phyloP scores from a whole-genome alignment of 2,329 filamentous ascomycete species.

The Hypocrella siamensis region DNA sequence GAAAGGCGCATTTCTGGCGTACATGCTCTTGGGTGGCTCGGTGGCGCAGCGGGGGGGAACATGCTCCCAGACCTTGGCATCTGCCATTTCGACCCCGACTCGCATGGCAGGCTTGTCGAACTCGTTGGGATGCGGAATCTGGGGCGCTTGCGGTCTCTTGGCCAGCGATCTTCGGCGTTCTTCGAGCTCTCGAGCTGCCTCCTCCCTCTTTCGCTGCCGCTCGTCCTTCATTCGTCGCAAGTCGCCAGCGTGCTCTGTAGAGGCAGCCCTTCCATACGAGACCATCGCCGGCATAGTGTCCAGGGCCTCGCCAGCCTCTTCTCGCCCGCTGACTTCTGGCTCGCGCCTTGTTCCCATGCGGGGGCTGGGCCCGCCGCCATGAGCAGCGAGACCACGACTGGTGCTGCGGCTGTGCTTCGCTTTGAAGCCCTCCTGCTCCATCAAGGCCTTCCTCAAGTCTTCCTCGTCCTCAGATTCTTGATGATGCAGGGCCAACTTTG shows the following conservation, averaged over 20 bases:
- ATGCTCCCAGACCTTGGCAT: constrained; percentile 24
- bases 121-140: constrained; percentile 59
- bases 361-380: constrained; percentile 11
- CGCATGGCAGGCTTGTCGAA: constrained; percentile 16
- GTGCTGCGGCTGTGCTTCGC: constrained; percentile 36
- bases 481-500: constrained; percentile 17
- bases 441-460: constrained; percentile 36
- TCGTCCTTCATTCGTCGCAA: constrained; percentile 42
- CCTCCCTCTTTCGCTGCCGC: constrained; percentile 51
- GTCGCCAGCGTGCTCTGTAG: constrained; percentile 35
- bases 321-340: constrained; percentile 22
- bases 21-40: constrained; percentile 40
- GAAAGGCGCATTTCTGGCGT: constrained; percentile 30
- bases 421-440: constrained; percentile 39
- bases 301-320: constrained; percentile 14
- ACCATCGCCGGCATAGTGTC: constrained; percentile 16
- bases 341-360: constrained; percentile 20
- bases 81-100: constrained; percentile 24
- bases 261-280: constrained; percentile 18
- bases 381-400: constrained; percentile 22
- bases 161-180: constrained; percentile 74
- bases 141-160: constrained; percentile 61
- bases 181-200: constrained; percentile 73
- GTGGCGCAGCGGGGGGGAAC: constrained; percentile 47
- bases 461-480: constrained; percentile 48